Evolutionary conservation across 2,329 filamentous ascomycete species (phyloP), one percentile per base, ranked within the genome.

Genomic region (Emergomyces orientalis): DNA sequence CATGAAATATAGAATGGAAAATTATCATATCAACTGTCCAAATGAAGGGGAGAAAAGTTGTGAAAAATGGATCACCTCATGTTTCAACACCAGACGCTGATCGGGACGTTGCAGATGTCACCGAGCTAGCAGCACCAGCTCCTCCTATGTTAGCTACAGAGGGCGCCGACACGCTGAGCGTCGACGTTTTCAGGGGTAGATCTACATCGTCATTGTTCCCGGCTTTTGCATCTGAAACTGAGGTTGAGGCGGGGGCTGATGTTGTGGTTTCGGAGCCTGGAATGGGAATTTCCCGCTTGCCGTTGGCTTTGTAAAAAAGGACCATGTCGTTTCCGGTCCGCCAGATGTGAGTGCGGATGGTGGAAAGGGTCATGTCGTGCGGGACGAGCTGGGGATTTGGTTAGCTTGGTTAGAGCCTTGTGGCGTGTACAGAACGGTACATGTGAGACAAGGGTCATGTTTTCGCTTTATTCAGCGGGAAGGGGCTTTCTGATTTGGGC

Each of bases 261-360:
- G 45, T 17, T 43, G 49, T 13, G 7, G 45, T 17, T 27, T 56
- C 58, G 9, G 59, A 41, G 13, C 60, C 51, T 39, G 69, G 69
- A 13, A 72, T 66, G 19, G 68, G 71, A 39, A 80, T 76, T 61
- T 74, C 70, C 64, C 90, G 93, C 71, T 85, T 86, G n/a, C 91
- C 92, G 69, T 97, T 99, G 60, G 89, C 83, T 72, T 92, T 95
- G 81, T 99, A 99, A 71, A 91, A 85, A 59, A 99, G 80, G 61
- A 96, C 78, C 67, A 99, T 89, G 76, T 99, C 94, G 69, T 89
- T 92, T n/a, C 91, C 91, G 52, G 90, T 91, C 70, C 95, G 91
- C 94, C 94, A 99, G 61, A 97, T 82, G 72, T 96, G 91, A 2
- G 91, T 88, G 39, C 93, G 87, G 52, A 99, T 86, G 0, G 92